phyloP scores from a whole-genome alignment of 1,139 yeast species.

The Suhomyces kunorum region DNA sequence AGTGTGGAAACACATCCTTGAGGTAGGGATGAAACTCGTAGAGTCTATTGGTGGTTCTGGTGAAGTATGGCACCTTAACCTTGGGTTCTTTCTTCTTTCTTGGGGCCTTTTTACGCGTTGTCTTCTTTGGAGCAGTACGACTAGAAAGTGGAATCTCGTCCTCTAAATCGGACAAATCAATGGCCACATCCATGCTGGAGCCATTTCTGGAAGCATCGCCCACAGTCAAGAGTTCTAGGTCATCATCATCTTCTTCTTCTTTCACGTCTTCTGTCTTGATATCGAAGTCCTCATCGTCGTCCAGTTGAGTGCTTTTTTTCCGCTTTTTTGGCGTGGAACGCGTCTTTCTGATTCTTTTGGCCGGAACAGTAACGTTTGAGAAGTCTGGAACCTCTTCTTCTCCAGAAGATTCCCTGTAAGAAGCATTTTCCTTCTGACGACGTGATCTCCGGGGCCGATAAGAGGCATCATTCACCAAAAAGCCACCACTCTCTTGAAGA shows the following conservation, averaged over 20 bases:
- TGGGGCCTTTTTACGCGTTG: constrained; percentile 20
- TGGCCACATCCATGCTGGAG: constrained; percentile 24
- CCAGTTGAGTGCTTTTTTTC: constrained; percentile 14
- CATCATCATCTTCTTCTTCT: constrained; percentile 29
- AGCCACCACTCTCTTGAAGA: constrained; percentile 39
- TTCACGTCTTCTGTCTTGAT: constrained; percentile 20
- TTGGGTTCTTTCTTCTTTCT: constrained; percentile 45
- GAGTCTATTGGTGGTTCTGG: constrained; percentile 63
- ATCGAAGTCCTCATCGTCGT: constrained; percentile 26
- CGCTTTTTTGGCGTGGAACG: constrained; percentile 19
- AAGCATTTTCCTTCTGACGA: constrained; percentile 20
- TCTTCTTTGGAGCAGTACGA: constrained; percentile 17
- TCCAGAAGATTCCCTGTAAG: constrained; percentile 26
- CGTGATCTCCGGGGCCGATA: constrained; percentile 21
- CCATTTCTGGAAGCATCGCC: constrained; percentile 22
- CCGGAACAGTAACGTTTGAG: constrained; percentile 17
- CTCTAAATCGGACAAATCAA: constrained; percentile 25
- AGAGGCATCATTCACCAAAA: constrained; percentile 40
- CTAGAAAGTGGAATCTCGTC: constrained; percentile 31
- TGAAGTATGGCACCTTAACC: constrained; percentile 67
- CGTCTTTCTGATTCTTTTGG: constrained; percentile 20
- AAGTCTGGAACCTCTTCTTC: constrained; percentile 21
- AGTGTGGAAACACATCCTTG: constrained; percentile 65
- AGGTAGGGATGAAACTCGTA: constrained; percentile 79
- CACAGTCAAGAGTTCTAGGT: constrained; percentile 19